A percentile compares a stretch with the other conserved stretches of the same genome.
phyloP scores from a whole-genome alignment of 441 rosid genomes.

The Manihot esculenta region DNA sequence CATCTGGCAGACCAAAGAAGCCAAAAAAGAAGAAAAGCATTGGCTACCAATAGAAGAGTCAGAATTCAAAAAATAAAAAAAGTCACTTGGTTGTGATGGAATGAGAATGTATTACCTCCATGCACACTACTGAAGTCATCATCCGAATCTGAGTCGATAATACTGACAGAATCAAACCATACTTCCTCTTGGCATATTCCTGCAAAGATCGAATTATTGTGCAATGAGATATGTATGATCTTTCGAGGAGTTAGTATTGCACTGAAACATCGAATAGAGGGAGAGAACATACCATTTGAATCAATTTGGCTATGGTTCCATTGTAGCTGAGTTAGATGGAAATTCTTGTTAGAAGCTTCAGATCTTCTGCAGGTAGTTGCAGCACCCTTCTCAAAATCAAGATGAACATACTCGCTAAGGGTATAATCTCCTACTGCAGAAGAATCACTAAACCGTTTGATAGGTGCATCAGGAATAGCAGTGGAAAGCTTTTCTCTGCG shows the following conservation, averaged over 20 bases:
- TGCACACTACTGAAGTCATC: constrained; percentile 62
- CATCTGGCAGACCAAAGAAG: constrained; percentile 37
- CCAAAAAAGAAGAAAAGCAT: no score
- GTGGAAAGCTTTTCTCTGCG: constrained; percentile 54
- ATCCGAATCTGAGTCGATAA: constrained; percentile 81
- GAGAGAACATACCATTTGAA: constrained; percentile 49
- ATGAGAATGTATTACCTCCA: constrained; percentile 39
- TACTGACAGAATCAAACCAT: constrained; percentile 78
- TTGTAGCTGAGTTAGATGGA: constrained; percentile 75
- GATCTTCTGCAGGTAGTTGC: constrained; percentile 64
- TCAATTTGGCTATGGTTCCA: constrained; percentile 86
- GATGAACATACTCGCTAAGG: constrained; percentile 58
- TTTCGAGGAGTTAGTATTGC: no score
- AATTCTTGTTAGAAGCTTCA: constrained; percentile 58
- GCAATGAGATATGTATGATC: no score
- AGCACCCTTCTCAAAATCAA: constrained; percentile 59
- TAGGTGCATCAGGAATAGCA: constrained; percentile 48
- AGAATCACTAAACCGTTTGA: constrained; percentile 48
- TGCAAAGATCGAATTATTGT: constrained; percentile 20
- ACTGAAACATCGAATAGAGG: background rate
- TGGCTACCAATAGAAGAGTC: no score
- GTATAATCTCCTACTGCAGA: constrained; percentile 56
- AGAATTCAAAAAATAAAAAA: no score
- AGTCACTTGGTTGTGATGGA: background rate
- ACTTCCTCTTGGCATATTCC: constrained; percentile 78